Evolutionary conservation across 495 filamentous ascomycete genomes (phyloP).

Genomic region (Neurospora africana): DNA sequence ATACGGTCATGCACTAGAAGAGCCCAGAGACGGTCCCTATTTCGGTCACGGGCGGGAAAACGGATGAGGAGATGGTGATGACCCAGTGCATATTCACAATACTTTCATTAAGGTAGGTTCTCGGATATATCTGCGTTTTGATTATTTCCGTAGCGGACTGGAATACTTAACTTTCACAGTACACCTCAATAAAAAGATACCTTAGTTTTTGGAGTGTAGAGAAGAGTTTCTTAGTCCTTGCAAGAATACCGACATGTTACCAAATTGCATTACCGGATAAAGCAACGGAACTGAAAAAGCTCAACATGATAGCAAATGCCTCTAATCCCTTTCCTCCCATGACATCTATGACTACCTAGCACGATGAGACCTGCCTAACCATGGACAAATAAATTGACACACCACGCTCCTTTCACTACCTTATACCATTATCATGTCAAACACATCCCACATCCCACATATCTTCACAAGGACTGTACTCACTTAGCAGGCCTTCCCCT

Average conservation of each 20-base stretch:
- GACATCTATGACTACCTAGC: too few relatives aligned
- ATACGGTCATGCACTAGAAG: neutral
- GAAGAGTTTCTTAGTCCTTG: neutral
- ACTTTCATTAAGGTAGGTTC: neutral
- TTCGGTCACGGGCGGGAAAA: neutral
- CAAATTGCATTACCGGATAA: too few relatives aligned
- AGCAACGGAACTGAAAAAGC: too few relatives aligned
- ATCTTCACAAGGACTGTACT: neutral
- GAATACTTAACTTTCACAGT: neutral
- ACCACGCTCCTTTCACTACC: neutral
- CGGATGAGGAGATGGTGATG: neutral
- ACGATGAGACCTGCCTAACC: neutral
- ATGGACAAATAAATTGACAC: neutral
- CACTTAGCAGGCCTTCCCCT: constrained; percentile 11
- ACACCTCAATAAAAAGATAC: neutral
- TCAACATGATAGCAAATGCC: too few relatives aligned
- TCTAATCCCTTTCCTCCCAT: too few relatives aligned
- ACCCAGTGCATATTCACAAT: neutral
- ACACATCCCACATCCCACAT: neutral
- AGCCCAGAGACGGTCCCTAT: neutral
- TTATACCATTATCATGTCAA: neutral
- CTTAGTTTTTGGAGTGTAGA: neutral
- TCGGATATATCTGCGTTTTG: neutral
- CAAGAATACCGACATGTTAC: too few relatives aligned
- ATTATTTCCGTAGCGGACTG: neutral